A percentile compares a stretch with the other conserved stretches of the same genome.
Evolutionary conservation across 331 rosid genomes (phyloP).

Genomic region (Spiraea crenata): DNA sequence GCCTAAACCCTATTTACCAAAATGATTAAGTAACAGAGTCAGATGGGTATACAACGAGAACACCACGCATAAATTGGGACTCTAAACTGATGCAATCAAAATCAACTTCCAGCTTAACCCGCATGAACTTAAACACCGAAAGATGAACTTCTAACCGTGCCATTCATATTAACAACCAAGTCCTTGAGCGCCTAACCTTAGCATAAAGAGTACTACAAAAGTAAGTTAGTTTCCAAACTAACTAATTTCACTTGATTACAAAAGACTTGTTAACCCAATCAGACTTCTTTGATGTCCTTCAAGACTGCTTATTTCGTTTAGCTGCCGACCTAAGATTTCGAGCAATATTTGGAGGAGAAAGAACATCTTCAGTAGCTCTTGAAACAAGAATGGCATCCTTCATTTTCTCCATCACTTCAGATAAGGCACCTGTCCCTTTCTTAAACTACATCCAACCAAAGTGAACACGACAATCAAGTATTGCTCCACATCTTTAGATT

Average conservation of each 20-base stretch:
- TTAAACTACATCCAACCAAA: constrained; percentile 49
- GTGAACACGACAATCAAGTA: background rate
- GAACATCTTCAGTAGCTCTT: constrained; percentile 45
- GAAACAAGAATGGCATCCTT: constrained; percentile 47
- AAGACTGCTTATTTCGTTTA: constrained; percentile 33
- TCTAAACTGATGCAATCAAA: no score
- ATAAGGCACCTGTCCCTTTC: constrained; percentile 31
- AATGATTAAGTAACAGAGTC: no score
- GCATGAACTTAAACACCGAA: no score
- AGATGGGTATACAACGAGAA: no score
- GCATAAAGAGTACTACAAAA: background rate
- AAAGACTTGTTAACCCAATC: background rate
- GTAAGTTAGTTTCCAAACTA: background rate
- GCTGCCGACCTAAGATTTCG: constrained; percentile 13
- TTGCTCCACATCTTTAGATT: background rate
- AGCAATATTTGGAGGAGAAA: constrained; percentile 10
- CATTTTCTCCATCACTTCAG: constrained; percentile 44
- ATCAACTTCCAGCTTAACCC: no score
- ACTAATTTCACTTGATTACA: background rate
- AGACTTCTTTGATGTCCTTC: constrained; percentile 10
- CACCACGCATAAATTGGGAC: no score
- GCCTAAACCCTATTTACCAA: no score
- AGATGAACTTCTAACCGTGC: no score
- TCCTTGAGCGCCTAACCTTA: background rate
- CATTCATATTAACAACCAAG: background rate